These are phyloP conservation scores for Rhododendron kiyosumense DNA, from an alignment of 148 eudicot species.

Conservation along the genomic window DNA sequence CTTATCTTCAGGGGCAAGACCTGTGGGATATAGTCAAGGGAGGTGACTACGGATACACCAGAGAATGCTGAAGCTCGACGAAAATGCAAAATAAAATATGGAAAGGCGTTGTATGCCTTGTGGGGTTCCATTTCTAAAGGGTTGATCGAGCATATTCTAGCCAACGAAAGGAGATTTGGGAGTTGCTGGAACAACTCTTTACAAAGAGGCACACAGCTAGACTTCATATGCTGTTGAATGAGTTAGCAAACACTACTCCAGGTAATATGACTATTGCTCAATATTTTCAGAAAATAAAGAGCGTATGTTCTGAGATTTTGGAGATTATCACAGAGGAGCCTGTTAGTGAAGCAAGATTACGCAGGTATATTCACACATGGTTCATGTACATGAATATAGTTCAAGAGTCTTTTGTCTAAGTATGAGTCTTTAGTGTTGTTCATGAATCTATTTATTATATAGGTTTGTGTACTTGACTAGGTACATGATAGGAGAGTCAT, in stretches of 20 bases:
- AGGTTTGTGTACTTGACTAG: neutral
- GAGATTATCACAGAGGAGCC: neutral
- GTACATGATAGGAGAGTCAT: too few relatives aligned
- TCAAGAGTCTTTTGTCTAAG: too few relatives aligned
- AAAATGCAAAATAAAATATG: conserved; percentile 16
- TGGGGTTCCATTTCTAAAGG: neutral
- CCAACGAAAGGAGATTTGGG: conserved; percentile 13
- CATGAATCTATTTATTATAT: neutral
- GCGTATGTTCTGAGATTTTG: too few relatives aligned
- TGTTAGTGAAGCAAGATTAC: conserved; percentile 17
- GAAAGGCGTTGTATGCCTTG: conserved; percentile 17
- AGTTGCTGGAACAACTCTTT: conserved; percentile 10
- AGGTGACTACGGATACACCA: neutral
- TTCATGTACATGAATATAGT: too few relatives aligned
- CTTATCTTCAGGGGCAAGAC: conserved; percentile 10
- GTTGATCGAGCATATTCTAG: conserved; percentile 8
- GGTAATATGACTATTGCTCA: neutral
- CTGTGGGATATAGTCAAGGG: neutral
- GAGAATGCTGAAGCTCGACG: neutral
- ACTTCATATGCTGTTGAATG: neutral
- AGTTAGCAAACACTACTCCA: conserved; percentile 3
- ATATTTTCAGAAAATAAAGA: conserved; percentile 9
- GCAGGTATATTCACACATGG: neutral
- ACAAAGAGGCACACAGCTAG: conserved; percentile 10
- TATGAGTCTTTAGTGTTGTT: too few relatives aligned